Evolutionary conservation across 768 basidiomycete species (phyloP), one percentile per base, ranked within the genome.

Genomic region (Boletus insuetus): DNA sequence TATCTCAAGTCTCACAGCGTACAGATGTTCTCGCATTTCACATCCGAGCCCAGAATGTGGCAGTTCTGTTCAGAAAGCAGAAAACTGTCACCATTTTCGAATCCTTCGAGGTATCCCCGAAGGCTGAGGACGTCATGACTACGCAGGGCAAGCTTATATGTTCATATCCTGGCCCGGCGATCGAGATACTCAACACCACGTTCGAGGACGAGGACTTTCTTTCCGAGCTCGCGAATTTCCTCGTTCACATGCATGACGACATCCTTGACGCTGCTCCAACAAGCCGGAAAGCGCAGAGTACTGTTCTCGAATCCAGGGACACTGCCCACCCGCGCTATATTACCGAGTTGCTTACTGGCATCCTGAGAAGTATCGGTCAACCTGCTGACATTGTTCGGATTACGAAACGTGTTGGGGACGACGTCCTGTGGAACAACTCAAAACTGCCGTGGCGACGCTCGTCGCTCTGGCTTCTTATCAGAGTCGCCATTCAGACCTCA

Each of bases 31-130:
- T 75, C 12, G 67, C 67, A 26, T 66, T 80, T 35, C 68, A 68
- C 4, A 69, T 82, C 29, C 66, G 66, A 29, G 68, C 71, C 1
- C 81, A 82, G 49, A 83, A 82, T 47, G 78, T 79, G 4, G 79
- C 69, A 9, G 43, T 83, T 9, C 61, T 82, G 8, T 54, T 79
- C 38, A 70, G 74, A 43, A 66, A 65, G 49, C 47, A 53, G 16
- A 38, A 59, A 14, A 47, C 58, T 12, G 38, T 60, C 4, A 71
- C 72, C 4, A 58, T 69, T 75, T 12, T 82, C 48, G 82, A 82
- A 60, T 66, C 66, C 10, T 82, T 83, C 47, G 77, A 82, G 55
- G 73, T 73, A 5, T 76, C 77, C 6, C 74, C 78, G 0, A 56
- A 55, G 10, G 62, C 70, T 80, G 44, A n/a, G 26, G 4, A 55